Conservation (phyloP, 805 yeast species). For the Candida pseudoglaebosa region DNA sequence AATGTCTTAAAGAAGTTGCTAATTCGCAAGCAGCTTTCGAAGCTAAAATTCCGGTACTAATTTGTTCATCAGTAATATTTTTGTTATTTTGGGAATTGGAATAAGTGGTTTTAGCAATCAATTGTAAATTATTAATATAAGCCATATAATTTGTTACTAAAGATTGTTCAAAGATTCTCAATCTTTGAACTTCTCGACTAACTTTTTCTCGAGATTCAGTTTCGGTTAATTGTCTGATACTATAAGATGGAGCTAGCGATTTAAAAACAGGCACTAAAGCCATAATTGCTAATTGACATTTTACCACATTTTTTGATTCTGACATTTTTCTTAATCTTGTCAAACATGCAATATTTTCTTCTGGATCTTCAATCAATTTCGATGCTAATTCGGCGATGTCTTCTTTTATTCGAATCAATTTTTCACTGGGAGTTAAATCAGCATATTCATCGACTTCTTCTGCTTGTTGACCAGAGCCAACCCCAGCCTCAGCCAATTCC, state of each 20-base stretch:
- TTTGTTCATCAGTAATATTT: conserved; percentile 27
- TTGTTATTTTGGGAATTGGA: conserved; percentile 35
- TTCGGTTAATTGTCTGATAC: conserved; percentile 78
- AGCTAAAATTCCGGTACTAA: conserved; percentile 54
- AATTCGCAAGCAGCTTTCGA: conserved; percentile 79
- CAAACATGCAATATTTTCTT: conserved; percentile 66
- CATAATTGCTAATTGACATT: conserved; percentile 66
- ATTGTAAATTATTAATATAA: conserved; percentile 56
- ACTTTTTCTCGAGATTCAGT: conserved; percentile 79
- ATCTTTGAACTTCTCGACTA: conserved; percentile 71
- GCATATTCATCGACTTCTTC: conserved; percentile 43
- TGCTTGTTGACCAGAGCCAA: no score
- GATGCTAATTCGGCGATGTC: conserved; percentile 81
- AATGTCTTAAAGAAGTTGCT: conserved; percentile 59
- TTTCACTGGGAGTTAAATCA: conserved; percentile 47
- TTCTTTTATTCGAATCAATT: conserved; percentile 63
- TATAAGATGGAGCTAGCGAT: conserved; percentile 81
- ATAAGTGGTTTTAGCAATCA: conserved; percentile 36
- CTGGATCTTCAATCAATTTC: conserved; percentile 79
- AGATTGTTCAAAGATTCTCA: conserved; percentile 78
- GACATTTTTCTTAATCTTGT: conserved; percentile 70
- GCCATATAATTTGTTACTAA: conserved; percentile 65
- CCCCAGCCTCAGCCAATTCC: conserved; percentile 15
- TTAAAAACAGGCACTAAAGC: conserved; percentile 84
- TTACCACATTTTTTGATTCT: conserved; percentile 59